Evolutionary conservation across 2,329 filamentous ascomycete species (phyloP), one percentile per base, ranked within the genome.

Genomic region (Drechslera avenae): DNA sequence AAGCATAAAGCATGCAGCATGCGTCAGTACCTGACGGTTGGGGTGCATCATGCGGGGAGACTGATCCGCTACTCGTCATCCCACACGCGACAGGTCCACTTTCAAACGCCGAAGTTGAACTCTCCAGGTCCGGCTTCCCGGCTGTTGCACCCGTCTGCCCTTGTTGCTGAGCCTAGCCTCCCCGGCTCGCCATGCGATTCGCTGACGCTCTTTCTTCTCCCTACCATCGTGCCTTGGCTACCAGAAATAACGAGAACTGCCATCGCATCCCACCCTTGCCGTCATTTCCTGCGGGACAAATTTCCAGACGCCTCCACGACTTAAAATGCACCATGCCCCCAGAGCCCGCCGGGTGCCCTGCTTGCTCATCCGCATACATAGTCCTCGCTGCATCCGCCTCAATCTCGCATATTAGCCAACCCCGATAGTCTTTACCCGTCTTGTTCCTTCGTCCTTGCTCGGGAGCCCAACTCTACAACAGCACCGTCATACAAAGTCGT

Each of bases 81-180:
- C 68, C 70, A 68, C 67, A 64, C 62, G 53, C 57, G 53, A 58
- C 50, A 39, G 60, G 36, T 47, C 62, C 56, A 54, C 56, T 59
- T 66, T 66, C 68, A 73, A 68, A 70, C 59, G 63, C 69, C 68
- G 69, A 71, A 52, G 50, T 45, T 33, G 53, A 53, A 36, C 31
- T 49, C 44, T 50, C 45, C 56, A 53, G 43, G 43, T 46, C 46
- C 53, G 53, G 44, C 50, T 54, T 47, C 46, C 41, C 55, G 47
- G 50, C 54, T 58, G 50, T 55, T 51, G 35, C 60, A 54, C 44
- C 57, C 59, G 59, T 41, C 52, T 31, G 41, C 43, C 42, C 46
- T 48, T 52, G 47, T 34, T 40, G 34, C 46, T 46, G 50, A 52
- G 35, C 46, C 49, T 57, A 52, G 51, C 35, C 41, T n/a, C 52